A percentile compares a stretch with the other conserved stretches of the same genome.
phyloP scores from a whole-genome alignment of 306 rosid species.

The Quercus wislizeni region DNA sequence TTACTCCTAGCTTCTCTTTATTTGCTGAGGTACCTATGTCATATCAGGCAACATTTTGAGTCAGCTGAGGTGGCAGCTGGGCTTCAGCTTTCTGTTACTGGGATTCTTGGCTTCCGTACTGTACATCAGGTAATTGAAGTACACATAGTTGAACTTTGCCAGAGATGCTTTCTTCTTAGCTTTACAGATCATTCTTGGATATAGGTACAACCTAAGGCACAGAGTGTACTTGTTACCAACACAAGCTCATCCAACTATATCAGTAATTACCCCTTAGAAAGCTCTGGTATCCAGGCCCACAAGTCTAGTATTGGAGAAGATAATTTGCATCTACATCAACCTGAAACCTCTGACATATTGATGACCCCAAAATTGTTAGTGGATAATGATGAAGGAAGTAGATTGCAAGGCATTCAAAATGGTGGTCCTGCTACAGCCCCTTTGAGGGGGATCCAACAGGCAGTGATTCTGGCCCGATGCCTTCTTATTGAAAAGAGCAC shows the following conservation, averaged over 20 bases:
- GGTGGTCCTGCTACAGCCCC: conserved; percentile 37
- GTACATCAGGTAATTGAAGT: conserved; percentile 65
- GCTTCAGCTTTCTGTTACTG: conserved; percentile 88
- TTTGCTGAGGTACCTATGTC: conserved; percentile 27
- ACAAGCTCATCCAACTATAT: conserved; percentile 34
- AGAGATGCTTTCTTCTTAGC: conserved; percentile 20
- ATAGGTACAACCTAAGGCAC: conserved; percentile 92
- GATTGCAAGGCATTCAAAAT: conserved; percentile 44
- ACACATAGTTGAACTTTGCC: not conserved
- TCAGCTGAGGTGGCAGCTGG: conserved; percentile 80
- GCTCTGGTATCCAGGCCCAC: conserved; percentile 27
- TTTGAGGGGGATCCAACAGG: conserved; percentile 68
- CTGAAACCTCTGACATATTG: conserved; percentile 57
- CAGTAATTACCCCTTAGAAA: conserved; percentile 23
- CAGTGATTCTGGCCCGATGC: conserved; percentile 75
- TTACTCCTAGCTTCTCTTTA: conserved; percentile 17
- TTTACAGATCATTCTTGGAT: conserved; percentile 20
- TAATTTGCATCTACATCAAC: conserved; percentile 20
- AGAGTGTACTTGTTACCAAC: conserved; percentile 75
- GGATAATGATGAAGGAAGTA: conserved; percentile 31
- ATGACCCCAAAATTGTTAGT: conserved; percentile 63
- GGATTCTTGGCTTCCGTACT: conserved; percentile 91
- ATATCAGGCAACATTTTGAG: conserved; percentile 72
- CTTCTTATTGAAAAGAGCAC: conserved; percentile 87
- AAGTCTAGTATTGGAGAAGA: conserved; percentile 37